These are phyloP conservation scores for Triticum dicoccoides DNA, from an alignment of 176 grass and related monocot genomes.

Conservation along the genomic window DNA sequence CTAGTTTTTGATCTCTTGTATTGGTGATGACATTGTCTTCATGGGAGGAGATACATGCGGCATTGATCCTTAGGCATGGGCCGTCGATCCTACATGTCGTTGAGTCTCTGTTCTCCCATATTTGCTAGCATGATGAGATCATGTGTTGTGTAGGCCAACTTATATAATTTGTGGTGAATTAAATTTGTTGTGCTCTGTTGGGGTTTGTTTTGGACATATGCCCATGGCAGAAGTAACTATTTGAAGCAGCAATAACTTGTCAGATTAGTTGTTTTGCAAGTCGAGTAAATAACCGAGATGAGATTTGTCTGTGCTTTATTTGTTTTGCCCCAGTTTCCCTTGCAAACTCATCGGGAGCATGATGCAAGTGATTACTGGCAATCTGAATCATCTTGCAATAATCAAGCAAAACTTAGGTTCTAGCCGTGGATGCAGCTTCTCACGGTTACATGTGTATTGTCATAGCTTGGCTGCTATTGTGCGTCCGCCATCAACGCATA, in stretches of 20 bases:
- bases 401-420: not conserved
- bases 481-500: conserved; percentile 48
- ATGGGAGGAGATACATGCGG: not conserved
- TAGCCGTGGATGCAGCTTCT: too few relatives aligned
- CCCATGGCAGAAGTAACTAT: not conserved
- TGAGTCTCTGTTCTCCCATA: conserved; percentile 16
- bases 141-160: conserved; percentile 21
- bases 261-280: not conserved
- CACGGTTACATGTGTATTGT: too few relatives aligned
- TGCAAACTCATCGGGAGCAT: not conserved
- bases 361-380: not conserved
- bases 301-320: not conserved
- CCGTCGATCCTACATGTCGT: not conserved
- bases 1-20: conserved; percentile 26
- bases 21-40: conserved; percentile 23
- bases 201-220: conserved; percentile 21
- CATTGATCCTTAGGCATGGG: not conserved
- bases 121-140: conserved; percentile 34
- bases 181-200: not conserved
- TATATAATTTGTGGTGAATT: conserved; percentile 28
- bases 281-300: not conserved
- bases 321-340: not conserved
- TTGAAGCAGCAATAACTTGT: conserved; percentile 6
- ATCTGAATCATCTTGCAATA: not conserved
- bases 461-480: conserved; percentile 25